Base-by-base conservation (phyloP, 805 yeast species). In the Lipomyces kockii region DNA sequence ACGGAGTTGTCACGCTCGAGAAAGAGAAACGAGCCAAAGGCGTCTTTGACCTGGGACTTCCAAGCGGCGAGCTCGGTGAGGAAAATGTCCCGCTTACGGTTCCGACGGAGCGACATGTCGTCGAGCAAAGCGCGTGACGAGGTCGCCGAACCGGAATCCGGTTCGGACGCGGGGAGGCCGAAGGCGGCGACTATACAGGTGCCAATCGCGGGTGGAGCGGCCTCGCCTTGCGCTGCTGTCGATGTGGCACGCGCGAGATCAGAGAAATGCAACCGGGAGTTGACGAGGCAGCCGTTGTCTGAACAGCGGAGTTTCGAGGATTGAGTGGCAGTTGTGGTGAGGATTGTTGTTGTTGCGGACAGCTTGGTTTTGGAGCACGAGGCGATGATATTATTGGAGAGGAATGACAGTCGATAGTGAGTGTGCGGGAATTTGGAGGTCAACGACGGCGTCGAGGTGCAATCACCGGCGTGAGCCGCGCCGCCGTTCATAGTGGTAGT, bases 41-140 rank as follows among this genome's bases (percentile, higher is more conserved):
- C 17, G 17, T 12, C 32, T 27, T 32, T 25, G 14, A 56, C 20
- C 20, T 56, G 60, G 17, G 68, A 52, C 54, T 62, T 62, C 66
- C 65, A 62, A 1, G 49, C 46, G 17, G 63, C 63, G 29, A 66
- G 62, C 32, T 62, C 69, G 12, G 61, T 55, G 37, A 66, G 53
- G 32, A 66, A 25, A n/a, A 61, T 9, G 54, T 66, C 69, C n/a
- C 69, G 60, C 32, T 62, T 62, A 29, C 69, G 65, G 22, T 46
- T 43, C 25, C 60, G 62, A 5, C 29, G 32, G 14, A 39, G 51
- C 4, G 62, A 20, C 60, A 53, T 54, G 20, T 39, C 34, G 51
- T 22, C 32, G 51, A n/a, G 49, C 12, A 56, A 12, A 56, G 27
- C 29, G 22, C 54, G 61, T 25, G 57, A 53, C 57, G 61, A 54